Evolutionary conservation across 805 yeast species (phyloP).

Genomic region (Saccharomycopsis fodiens): DNA sequence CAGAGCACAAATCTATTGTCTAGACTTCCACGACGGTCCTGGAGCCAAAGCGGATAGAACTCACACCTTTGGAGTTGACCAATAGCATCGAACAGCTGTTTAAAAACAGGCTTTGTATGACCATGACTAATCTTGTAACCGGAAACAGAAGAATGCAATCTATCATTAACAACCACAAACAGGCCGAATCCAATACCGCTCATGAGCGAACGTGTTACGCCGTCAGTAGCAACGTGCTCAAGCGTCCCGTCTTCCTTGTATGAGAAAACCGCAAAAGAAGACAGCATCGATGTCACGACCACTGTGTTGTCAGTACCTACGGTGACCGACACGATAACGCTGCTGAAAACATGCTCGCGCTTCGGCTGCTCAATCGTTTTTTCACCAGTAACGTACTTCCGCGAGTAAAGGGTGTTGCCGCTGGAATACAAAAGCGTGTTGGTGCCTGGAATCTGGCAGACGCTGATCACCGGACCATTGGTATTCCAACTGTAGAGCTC

Average conservation of each 20-base stretch:
- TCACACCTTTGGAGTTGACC: conserved; percentile 1
- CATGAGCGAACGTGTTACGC: conserved; percentile 2
- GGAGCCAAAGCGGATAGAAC: conserved; percentile 3
- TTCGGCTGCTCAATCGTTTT: conserved; percentile 7
- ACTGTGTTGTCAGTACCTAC: background rate
- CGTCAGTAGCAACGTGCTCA: background rate
- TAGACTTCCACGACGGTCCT: background rate
- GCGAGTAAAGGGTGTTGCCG: conserved; percentile 6
- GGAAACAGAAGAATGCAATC: conserved; percentile 6
- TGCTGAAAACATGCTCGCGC: conserved; percentile 10
- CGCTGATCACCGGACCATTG: conserved; percentile 10
- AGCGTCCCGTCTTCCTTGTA: background rate
- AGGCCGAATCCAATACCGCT: conserved; percentile 1
- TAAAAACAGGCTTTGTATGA: background rate
- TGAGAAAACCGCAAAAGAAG: conserved; percentile 1
- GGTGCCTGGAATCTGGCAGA: conserved; percentile 2
- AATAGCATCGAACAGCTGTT: conserved; percentile 1
- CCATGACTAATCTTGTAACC: conserved; percentile 6
- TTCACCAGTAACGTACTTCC: conserved; percentile 3
- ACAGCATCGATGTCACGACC: conserved; percentile 7
- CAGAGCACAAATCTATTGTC: conserved; percentile 4
- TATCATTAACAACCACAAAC: conserved; percentile 9
- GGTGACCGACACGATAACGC: conserved; percentile 2
- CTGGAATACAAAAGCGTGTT: conserved; percentile 13
- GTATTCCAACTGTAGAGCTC: conserved; percentile 17